phyloP scores from a whole-genome alignment of 1,284 basidiomycete species.

The Sporisorium reilianum region DNA sequence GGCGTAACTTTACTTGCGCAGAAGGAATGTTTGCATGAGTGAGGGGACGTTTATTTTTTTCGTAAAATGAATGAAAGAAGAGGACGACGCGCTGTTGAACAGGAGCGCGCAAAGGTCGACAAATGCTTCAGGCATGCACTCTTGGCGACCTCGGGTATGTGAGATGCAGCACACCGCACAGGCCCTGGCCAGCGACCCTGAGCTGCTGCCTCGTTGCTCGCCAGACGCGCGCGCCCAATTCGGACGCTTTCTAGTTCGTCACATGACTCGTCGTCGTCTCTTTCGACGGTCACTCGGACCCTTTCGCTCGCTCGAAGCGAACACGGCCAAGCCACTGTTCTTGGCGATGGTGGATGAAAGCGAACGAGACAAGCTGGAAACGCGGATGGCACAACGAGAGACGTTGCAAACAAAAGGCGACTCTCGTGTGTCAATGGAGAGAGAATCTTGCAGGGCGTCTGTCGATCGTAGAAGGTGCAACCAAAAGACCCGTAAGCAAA shows the following conservation, averaged over 20 bases:
- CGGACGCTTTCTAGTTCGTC: not conserved
- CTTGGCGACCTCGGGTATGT: not conserved
- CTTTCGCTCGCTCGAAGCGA: too few relatives aligned
- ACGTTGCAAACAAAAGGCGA: not conserved
- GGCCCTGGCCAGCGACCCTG: not conserved
- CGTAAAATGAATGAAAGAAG: not conserved
- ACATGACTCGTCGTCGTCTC: conserved; percentile 5
- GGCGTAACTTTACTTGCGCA: not conserved
- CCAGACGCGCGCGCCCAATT: not conserved
- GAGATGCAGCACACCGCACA: not conserved
- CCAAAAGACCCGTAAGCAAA: too few relatives aligned
- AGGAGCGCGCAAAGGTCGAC: too few relatives aligned
- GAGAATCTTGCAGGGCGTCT: not conserved
- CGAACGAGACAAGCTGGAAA: not conserved
- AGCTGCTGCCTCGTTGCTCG: not conserved
- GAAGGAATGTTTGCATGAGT: conserved; percentile 1
- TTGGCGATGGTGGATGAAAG: not conserved
- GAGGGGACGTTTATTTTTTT: not conserved
- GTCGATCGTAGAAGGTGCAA: too few relatives aligned
- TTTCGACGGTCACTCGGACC: too few relatives aligned
- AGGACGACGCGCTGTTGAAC: not conserved
- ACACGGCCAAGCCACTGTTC: not conserved
- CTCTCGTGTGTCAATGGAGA: not conserved
- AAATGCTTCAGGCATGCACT: not conserved
- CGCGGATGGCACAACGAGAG: not conserved